Conservation (phyloP, 2,329 filamentous ascomycete genomes). For the Penicillium sp. region DNA sequence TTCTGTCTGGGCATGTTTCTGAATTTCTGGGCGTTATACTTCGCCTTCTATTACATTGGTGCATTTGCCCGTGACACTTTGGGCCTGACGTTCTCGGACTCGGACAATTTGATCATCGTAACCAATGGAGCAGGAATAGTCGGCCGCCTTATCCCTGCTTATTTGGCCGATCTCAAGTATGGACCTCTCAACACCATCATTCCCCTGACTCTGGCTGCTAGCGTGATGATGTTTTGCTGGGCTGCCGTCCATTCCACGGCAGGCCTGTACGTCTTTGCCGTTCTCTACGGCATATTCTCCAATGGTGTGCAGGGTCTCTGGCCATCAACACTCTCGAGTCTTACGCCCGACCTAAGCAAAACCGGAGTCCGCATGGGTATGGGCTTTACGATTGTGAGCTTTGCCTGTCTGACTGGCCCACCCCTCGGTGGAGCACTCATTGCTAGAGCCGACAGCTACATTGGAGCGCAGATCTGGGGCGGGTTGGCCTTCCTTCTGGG, state of each 20-base stretch:
- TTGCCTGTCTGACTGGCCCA: slow-evolving; percentile 41
- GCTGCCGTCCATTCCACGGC: slow-evolving; percentile 38
- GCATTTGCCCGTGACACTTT: slow-evolving; percentile 42
- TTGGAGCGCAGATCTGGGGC: slow-evolving; percentile 40
- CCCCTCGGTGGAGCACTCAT: slow-evolving; percentile 43
- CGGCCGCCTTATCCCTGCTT: slow-evolving; percentile 47
- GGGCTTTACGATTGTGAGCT: slow-evolving; percentile 40
- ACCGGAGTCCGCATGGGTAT: slow-evolving; percentile 19
- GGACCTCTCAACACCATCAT: slow-evolving; percentile 52
- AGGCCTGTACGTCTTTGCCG: slow-evolving; percentile 38
- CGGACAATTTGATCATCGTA: slow-evolving; percentile 50
- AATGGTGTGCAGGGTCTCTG: slow-evolving; percentile 10
- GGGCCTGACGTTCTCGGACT: slow-evolving; percentile 36
- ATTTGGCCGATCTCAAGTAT: slow-evolving; percentile 46
- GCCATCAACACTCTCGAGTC: slow-evolving; percentile 10
- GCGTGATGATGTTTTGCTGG: slow-evolving; percentile 50
- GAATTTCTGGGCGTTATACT: slow-evolving; percentile 29
- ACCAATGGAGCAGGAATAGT: slow-evolving; percentile 51
- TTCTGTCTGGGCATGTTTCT: slow-evolving; percentile 14
- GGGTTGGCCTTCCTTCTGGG: slow-evolving; percentile 19
- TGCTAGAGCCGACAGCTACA: slow-evolving; percentile 35
- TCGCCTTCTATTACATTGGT: slow-evolving; percentile 53
- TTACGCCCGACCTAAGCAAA: slow-evolving; percentile 11
- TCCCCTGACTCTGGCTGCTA: slow-evolving; percentile 41
- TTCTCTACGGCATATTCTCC: slow-evolving; percentile 33